Evolutionary conservation across 371 early-diverging fungal species (phyloP), one percentile per base, ranked within the genome.

Genomic region (Mucor saturninus): DNA sequence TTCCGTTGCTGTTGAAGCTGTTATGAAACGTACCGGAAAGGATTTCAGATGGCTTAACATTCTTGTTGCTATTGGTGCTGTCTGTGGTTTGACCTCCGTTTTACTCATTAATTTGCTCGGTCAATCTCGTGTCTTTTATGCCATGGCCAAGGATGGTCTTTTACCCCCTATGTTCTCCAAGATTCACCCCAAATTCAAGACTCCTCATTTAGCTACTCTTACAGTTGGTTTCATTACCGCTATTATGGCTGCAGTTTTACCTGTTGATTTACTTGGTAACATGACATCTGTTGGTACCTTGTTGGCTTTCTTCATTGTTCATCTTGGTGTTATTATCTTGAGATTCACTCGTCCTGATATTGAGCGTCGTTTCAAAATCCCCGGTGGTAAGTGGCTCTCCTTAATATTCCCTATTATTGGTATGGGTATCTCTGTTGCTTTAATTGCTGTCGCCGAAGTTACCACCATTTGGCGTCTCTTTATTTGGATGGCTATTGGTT

Each of bases 81-180:
- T 96, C 28, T 75, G 80, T 15, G 95, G 95, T 26, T 81, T 95
- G 13, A 83, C 84, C 0, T 92, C 94, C 9, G 94, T 94, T 0
- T 85, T 95, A 40, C 76, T 95, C 2, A 82, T 90, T 29, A 65
- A 79, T 37, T 65, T 95, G 65, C 80, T 95, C 65, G 93, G 85
- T 21, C 95, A 95, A 75, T 89, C 96, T 2, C 93, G 95, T 59
- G 93, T 96, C 40, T 91, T 95, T 60, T 89, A 87, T 57, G 75
- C 92, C 30, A 95, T 96, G 95, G 91, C 95, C 26, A 71, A 81
- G 48, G 95, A 95, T 74, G 95, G 95, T 8, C 75, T 95, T 31
- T 76, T 95, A 11, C 95, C 95, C 4, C 56, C 77, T 6, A 56
- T 83, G 26, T 90, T 95, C 64, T 81, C 87, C 49, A 83, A 83